phyloP scores from a whole-genome alignment of 768 basidiomycete species.

The Auriscalpium vulgare region DNA sequence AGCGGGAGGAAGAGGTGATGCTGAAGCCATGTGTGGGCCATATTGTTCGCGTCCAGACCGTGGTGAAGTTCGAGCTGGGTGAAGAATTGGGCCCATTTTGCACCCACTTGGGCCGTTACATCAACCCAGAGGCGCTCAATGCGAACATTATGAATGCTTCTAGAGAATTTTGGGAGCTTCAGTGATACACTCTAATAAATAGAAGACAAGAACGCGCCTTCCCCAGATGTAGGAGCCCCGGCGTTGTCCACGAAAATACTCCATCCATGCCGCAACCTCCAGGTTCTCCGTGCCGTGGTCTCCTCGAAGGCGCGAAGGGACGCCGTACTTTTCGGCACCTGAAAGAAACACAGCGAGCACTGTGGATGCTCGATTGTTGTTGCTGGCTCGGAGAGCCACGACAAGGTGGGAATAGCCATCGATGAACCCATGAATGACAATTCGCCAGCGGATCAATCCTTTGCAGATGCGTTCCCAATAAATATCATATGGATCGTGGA shows the following conservation, averaged over 20 bases:
- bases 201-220: constrained; percentile 1
- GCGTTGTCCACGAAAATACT: constrained; percentile 8
- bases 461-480: not conserved
- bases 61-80: constrained; percentile 14
- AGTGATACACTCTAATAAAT: not conserved
- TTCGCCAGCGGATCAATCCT: constrained; percentile 21
- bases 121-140: constrained; percentile 23
- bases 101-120: constrained; percentile 18
- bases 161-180: not conserved
- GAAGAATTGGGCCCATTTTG: constrained; percentile 17
- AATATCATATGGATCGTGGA: not conserved
- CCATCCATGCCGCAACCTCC: constrained; percentile 20
- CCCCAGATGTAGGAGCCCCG: constrained; percentile 24
- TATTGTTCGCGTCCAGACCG: constrained; percentile 17
- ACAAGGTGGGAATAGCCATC: constrained; percentile 22
- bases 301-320: constrained; percentile 18
- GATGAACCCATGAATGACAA: constrained; percentile 23
- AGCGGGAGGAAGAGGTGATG: constrained; percentile 19
- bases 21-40: constrained; percentile 22
- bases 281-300: constrained; percentile 24
- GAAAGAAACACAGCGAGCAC: constrained; percentile 3
- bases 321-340: not conserved
- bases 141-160: constrained; percentile 19
- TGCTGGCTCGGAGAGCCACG: constrained; percentile 16
- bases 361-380: constrained; percentile 21